Percentiles rank a stretch among this genome's conserved stretches.
These are phyloP conservation scores for Chrysoporthe austroafricana DNA, from an alignment of 2,329 filamentous ascomycete genomes.

Conservation along the genomic window DNA sequence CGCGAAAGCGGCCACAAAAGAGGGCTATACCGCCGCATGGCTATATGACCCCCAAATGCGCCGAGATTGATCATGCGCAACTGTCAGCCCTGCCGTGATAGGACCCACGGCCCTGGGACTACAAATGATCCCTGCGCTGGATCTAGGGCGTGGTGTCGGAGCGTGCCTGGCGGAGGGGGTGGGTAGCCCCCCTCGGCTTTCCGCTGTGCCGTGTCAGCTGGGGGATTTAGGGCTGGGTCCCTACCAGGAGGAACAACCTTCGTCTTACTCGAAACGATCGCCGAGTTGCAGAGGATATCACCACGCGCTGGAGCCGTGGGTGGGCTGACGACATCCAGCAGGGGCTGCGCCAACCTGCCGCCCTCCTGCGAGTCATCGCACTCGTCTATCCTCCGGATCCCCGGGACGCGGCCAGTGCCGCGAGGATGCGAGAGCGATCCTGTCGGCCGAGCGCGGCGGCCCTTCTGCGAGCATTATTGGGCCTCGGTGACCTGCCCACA, in stretches of 20 bases:
- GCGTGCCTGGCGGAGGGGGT: neutral
- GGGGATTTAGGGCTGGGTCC: too few species aligned
- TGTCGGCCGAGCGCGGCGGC: neutral
- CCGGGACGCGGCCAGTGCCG: neutral
- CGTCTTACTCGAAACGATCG: neutral
- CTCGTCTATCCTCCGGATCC: neutral
- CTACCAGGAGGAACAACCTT: neutral
- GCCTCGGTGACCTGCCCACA: neutral
- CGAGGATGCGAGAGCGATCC: neutral
- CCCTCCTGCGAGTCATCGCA: neutral
- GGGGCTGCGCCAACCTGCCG: neutral
- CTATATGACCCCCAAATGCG: neutral
- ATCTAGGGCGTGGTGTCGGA: neutral
- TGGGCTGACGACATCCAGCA: neutral
- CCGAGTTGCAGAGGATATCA: neutral
- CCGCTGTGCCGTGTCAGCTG: neutral
- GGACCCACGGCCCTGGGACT: neutral
- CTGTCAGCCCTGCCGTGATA: conserved; percentile 5
- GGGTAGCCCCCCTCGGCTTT: neutral
- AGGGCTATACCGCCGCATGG: neutral
- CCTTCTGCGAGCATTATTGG: neutral
- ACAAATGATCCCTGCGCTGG: neutral
- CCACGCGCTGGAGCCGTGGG: neutral
- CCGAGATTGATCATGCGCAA: conserved; percentile 5
- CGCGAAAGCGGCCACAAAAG: neutral